Percentiles rank a stretch among this genome's conserved stretches.
Evolutionary conservation across 352 stramenopile species (phyloP).

Genomic region (Vaucheria bursata): DNA sequence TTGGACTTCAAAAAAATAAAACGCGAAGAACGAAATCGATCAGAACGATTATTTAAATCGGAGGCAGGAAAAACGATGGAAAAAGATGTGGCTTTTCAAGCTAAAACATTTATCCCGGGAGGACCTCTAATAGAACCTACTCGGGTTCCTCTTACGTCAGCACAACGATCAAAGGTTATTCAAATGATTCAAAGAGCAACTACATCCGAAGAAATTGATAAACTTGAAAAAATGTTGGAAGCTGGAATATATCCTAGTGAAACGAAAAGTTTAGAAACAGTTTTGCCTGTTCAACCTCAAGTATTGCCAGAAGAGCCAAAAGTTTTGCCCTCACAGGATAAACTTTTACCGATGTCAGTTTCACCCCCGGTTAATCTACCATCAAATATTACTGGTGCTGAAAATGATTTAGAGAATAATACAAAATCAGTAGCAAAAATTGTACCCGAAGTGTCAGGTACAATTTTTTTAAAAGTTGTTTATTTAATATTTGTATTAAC

Average conservation of each 20-base stretch:
- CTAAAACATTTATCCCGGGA: slow-evolving; percentile 29
- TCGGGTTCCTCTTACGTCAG: slow-evolving; percentile 44
- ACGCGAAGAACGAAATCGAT: slow-evolving; percentile 44
- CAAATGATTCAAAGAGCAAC: slow-evolving; percentile 40
- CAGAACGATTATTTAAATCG: slow-evolving; percentile 34
- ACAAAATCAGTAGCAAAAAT: too few species aligned
- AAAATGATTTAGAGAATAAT: too few species aligned
- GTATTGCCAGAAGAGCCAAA: neutral
- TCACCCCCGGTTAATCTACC: too few species aligned
- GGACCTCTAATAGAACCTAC: too few species aligned
- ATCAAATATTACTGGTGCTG: too few species aligned
- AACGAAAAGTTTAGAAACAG: neutral
- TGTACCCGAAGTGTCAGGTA: too few species aligned
- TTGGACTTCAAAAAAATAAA: slow-evolving; percentile 60
- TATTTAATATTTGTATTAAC: too few species aligned
- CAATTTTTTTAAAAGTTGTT: too few species aligned
- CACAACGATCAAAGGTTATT: slow-evolving; percentile 40
- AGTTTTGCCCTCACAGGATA: slow-evolving; percentile 3
- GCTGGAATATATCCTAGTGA: slow-evolving; percentile 9
- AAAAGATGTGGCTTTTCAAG: slow-evolving; percentile 32
- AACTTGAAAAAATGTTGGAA: slow-evolving; percentile 24
- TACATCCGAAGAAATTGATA: slow-evolving; percentile 49
- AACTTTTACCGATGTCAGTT: neutral
- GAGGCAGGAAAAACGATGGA: slow-evolving; percentile 22
- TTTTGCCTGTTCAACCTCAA: neutral